These are phyloP conservation scores for Dendrobium chrysotoxum DNA, from an alignment of 106 monocot species.

Conservation along the genomic window DNA sequence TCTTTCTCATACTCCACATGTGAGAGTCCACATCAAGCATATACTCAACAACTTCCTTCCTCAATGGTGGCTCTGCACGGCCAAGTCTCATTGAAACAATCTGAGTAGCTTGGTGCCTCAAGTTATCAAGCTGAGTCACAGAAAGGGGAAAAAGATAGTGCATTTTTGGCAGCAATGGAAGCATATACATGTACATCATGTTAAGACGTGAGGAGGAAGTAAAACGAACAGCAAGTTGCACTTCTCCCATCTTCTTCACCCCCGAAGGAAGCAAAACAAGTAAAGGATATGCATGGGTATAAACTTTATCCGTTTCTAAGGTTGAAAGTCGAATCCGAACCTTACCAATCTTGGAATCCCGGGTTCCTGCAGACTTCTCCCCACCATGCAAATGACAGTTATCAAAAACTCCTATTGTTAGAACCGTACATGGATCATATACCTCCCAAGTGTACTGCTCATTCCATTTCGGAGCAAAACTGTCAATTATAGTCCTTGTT, in stretches of 20 bases:
- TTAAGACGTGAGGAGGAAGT: slow-evolving; percentile 42
- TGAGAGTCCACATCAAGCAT: slow-evolving; percentile 64
- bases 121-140: slow-evolving; percentile 46
- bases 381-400: slow-evolving; percentile 49
- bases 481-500: slow-evolving; percentile 56
- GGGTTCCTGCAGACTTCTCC: slow-evolving; percentile 8
- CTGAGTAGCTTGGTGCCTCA: slow-evolving; percentile 49
- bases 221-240: slow-evolving; percentile 63
- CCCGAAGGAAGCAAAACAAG: slow-evolving; percentile 43
- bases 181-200: slow-evolving; percentile 50
- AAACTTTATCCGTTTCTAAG: slow-evolving; percentile 46
- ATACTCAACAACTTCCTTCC: slow-evolving; percentile 67
- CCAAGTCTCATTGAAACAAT: slow-evolving; percentile 58
- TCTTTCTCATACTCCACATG: slow-evolving; percentile 83
- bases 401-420: slow-evolving; percentile 69
- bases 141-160: slow-evolving; percentile 62
- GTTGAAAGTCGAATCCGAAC: slow-evolving; percentile 71
- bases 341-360: slow-evolving; percentile 56
- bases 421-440: slow-evolving; percentile 63
- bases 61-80: slow-evolving; percentile 62
- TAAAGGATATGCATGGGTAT: slow-evolving; percentile 67
- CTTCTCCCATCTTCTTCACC: slow-evolving; percentile 73
- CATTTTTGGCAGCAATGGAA: slow-evolving; percentile 54
- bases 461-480: slow-evolving; percentile 52
- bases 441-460: slow-evolving; percentile 87